Evolutionary conservation across 805 yeast species (phyloP), one percentile per base, ranked within the genome.

Genomic region (Metschnikowia shivogae): DNA sequence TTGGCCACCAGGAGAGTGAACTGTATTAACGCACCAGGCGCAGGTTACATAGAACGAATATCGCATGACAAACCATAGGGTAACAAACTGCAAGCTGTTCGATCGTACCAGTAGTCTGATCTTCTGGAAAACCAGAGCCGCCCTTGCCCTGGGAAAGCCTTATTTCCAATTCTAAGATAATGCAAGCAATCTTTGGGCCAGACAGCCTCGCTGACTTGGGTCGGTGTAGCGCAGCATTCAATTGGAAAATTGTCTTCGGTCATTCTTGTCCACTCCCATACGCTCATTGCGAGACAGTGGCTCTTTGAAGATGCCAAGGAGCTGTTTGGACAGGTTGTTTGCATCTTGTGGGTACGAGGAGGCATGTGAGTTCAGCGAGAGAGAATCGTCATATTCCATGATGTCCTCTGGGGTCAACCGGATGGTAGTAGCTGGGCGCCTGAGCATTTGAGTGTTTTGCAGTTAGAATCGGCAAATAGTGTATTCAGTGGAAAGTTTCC

Each of bases 351-450:
- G 47, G 10, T 50, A 41, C 2, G 45, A 42, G 3, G 50, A 30
- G n/a, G 48, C 32, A 12, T 46, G 48, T 35, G 53, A 46, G 17
- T 42, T 43, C 36, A 42, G 19, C 8, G 47, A 44, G 13, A 53
- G 46, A 6, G 57, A 54, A 33, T 74, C 76, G 45, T 76, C 81
- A 48, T 72, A 75, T 42, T 70, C 76, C 48, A 67, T 60, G 14
- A 85, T 75, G 53, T 85, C 93, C 50, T 84, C 89, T 0, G 86
- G 85, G 0, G 82, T 77, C 38, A 85, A 70, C 46, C 75, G 74
- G 43, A 85, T 78, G 1, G 81, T 73, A 0, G 92, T 84, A 5
- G 90, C 85, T 13, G 80, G 84, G 60, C 89, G 72, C 64, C 90
- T 73, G 35, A 85, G 66, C 92, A 85, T 84, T 8, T n/a, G 13